phyloP scores from a whole-genome alignment of 257 asterid species.

The Ophiorrhiza pumila region DNA sequence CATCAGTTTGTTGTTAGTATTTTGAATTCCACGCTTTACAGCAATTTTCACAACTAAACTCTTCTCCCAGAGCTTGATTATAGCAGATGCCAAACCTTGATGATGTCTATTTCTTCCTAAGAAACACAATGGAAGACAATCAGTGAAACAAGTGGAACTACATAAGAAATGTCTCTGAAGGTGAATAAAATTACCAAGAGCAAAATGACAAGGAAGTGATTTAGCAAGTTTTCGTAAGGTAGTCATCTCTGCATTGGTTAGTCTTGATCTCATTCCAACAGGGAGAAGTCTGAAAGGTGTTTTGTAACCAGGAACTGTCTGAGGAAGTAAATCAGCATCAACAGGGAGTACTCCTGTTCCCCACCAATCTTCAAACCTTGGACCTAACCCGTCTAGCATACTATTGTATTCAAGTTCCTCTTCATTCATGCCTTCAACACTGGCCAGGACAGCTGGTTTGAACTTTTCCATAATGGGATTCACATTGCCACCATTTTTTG shows the following conservation, averaged over 20 bases:
- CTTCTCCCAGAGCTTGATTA: constrained; percentile 93
- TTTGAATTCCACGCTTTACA: constrained; percentile 98
- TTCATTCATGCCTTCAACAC: constrained; percentile 45
- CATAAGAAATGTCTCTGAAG: constrained; percentile 6
- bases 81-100: constrained; percentile 90
- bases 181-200: constrained; percentile 62
- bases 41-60: constrained; percentile 95
- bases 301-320: constrained; percentile 74
- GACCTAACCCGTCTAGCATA: constrained; percentile 85
- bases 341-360: constrained; percentile 98
- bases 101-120: constrained; percentile 93
- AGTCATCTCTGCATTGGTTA: constrained; percentile 98
- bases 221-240: constrained; percentile 80
- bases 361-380: constrained; percentile 99
- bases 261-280: constrained; percentile 78
- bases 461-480: constrained; percentile 39
- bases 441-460: constrained; percentile 31
- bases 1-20: constrained; percentile 94
- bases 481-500: constrained; percentile 28
- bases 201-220: constrained; percentile 91
- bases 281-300: constrained; percentile 97
- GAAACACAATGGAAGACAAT: constrained; percentile 10
- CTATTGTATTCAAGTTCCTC: constrained; percentile 70
- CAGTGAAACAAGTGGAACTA: constrained; percentile 15
- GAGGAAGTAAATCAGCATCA: constrained; percentile 96